Percentiles rank a stretch among this genome's conserved stretches.
phyloP scores from a whole-genome alignment of 768 basidiomycete genomes.

The Lactarius sanguifluus region DNA sequence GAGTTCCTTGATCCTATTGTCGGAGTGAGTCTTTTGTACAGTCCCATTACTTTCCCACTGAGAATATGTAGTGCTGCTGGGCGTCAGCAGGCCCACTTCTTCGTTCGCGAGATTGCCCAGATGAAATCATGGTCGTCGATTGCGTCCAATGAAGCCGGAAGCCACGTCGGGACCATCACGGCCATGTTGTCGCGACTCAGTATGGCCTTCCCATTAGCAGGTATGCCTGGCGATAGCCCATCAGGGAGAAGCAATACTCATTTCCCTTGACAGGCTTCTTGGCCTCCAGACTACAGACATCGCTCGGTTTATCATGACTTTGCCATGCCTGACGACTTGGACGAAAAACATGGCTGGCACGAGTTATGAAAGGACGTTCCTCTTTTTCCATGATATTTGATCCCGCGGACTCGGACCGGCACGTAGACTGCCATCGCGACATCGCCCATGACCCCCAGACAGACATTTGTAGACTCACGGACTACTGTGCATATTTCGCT shows the following conservation, averaged over 20 bases:
- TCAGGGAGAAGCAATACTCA: not conserved
- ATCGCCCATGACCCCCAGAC: constrained; percentile 18
- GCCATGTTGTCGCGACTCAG: constrained; percentile 65
- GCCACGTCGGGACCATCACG: constrained; percentile 58
- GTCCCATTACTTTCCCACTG: constrained; percentile 10
- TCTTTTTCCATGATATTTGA: constrained; percentile 9
- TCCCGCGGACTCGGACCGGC: constrained; percentile 21
- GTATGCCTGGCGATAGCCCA: constrained; percentile 26
- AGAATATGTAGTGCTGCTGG: constrained; percentile 61
- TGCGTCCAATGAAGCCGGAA: constrained; percentile 52
- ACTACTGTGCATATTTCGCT: constrained; percentile 23
- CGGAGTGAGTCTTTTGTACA: constrained; percentile 49
- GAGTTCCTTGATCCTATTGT: constrained; percentile 76
- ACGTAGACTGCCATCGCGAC: constrained; percentile 6
- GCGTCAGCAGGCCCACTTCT: constrained; percentile 63
- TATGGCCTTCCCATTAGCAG: constrained; percentile 59
- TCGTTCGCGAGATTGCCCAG: constrained; percentile 64
- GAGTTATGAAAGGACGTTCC: constrained; percentile 2
- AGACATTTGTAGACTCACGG: constrained; percentile 23
- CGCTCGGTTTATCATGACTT: constrained; percentile 23
- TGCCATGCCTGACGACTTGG: constrained; percentile 1
- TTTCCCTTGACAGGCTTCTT: constrained; percentile 16
- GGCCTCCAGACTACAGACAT: constrained; percentile 22
- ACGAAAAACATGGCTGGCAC: constrained; percentile 17
- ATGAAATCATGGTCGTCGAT: constrained; percentile 65